Evolutionary conservation across 306 rosid genomes (phyloP).

Genomic region (Trifolium repens): DNA sequence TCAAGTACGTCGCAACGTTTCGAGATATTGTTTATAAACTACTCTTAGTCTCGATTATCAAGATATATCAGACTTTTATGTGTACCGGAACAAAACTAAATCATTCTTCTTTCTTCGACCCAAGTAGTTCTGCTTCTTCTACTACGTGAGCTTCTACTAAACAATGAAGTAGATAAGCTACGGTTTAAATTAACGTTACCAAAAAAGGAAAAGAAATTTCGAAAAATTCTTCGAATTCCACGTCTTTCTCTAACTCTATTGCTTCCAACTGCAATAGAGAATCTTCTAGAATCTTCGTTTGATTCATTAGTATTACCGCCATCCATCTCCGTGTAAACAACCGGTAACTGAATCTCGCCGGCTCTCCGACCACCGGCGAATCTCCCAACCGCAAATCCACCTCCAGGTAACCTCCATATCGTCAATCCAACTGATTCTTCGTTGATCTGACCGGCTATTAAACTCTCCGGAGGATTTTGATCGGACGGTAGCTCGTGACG

Average conservation of each 20-base stretch:
- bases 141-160: constrained; percentile 52
- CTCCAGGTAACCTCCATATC: constrained; percentile 92
- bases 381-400: constrained; percentile 89
- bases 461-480: constrained; percentile 29
- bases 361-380: constrained; percentile 61
- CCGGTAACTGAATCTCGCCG: constrained; percentile 70
- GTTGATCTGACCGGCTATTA: constrained; percentile 47
- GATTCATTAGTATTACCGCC: constrained; percentile 55
- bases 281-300: constrained; percentile 53
- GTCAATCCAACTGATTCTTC: constrained; percentile 83
- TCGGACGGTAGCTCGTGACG: constrained; percentile 85
- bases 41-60: no score
- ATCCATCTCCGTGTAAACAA: constrained; percentile 91
- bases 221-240: constrained; percentile 68
- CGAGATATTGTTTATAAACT: no score
- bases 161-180: constrained; percentile 58
- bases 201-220: constrained; percentile 60
- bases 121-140: constrained; percentile 61
- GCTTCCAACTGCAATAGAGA: constrained; percentile 57
- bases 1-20: no score
- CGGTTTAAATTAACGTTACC: constrained; percentile 56
- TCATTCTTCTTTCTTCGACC: constrained; percentile 66
- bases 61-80: no score
- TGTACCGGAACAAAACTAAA: neutral
- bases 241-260: constrained; percentile 63